Evolutionary conservation across 2,329 filamentous ascomycete species (phyloP).

Genomic region (Podosphaera leucotricha): DNA sequence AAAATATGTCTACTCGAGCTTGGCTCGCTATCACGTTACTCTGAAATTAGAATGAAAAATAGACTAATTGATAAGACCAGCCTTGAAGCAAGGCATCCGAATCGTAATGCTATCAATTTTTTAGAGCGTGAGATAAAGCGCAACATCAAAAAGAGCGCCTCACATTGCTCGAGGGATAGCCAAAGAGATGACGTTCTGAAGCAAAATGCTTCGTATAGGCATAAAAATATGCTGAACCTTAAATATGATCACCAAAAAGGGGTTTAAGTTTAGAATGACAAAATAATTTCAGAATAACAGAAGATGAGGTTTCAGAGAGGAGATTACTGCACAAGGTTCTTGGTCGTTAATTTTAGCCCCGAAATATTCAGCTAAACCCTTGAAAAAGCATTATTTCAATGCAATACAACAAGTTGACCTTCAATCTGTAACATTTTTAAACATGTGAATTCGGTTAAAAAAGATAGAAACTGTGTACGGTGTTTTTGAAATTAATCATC

Average conservation of each 20-base stretch:
- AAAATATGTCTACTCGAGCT: slow-evolving; percentile 50
- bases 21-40: slow-evolving; percentile 45
- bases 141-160: slow-evolving; percentile 8
- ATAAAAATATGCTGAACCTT: slow-evolving; percentile 2
- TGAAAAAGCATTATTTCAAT: too few relatives aligned
- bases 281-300: background rate
- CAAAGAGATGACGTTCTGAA: slow-evolving; percentile 4
- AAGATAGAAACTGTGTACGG: too few relatives aligned
- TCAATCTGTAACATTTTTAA: too few relatives aligned
- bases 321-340: too few relatives aligned
- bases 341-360: too few relatives aligned
- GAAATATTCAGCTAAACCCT: too few relatives aligned
- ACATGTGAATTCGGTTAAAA: too few relatives aligned
- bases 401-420: too few relatives aligned
- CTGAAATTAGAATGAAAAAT: slow-evolving; percentile 42
- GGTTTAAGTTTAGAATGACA: background rate
- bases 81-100: slow-evolving; percentile 14
- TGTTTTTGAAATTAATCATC: too few relatives aligned
- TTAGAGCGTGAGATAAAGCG: slow-evolving; percentile 7
- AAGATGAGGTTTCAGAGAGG: too few relatives aligned
- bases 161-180: slow-evolving; percentile 6
- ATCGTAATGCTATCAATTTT: slow-evolving; percentile 10
- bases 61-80: slow-evolving; percentile 25
- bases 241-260: background rate
- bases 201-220: slow-evolving; percentile 8